Evolutionary conservation across 2,329 filamentous ascomycete genomes (phyloP), one percentile per base, ranked within the genome.

Genomic region (Fusarium sp.): DNA sequence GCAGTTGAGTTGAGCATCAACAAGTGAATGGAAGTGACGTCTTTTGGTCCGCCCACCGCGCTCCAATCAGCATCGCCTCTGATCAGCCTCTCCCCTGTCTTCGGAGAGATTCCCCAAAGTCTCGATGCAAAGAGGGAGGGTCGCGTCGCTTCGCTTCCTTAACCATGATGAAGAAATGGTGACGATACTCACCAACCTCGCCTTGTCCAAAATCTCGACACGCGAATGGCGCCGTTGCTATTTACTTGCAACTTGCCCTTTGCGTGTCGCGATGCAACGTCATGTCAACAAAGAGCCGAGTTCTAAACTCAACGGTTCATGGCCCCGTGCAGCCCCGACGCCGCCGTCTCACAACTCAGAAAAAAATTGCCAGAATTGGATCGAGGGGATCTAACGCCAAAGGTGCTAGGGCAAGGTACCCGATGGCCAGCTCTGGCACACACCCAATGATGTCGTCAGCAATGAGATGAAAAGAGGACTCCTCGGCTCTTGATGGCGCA

Each of bases 391-490:
- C 62, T 75, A 74, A 69, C 41, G 33, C 14, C 37, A 62, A 73
- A 39, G 14, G 66, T 73, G 72, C 67, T 75, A 75, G 69, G 73
- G 69, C 75, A 71, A 75, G 73, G 73, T 75, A 75, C 73, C 73
- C 73, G 73, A 63, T 24, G 52, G 35, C n/a, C 39, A 41, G 41
- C 37, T 54, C 29, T 54, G 3, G 20, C 43, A 35, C 33, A 65
- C 24, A 39, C 58, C 69, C 69, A 72, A 73, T 73, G 58, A 50
- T 43, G 31, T 22, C 13, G 62, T 62, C 52, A 62, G 64, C 33
- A 71, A 50, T 18, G 27, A 39, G 52, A 69, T 67, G 52, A 75
- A 75, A 75, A 75, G 72, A 75, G 72, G 69, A 41, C 58, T 61
- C 31, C 13, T 66, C 37, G 41, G 67, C 57, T 52, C 37, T 54